A percentile compares a stretch with the other conserved stretches of the same genome.
These are phyloP conservation scores for Fraxinus cuspidata DNA, from an alignment of 257 asterid species.

Conservation along the genomic window DNA sequence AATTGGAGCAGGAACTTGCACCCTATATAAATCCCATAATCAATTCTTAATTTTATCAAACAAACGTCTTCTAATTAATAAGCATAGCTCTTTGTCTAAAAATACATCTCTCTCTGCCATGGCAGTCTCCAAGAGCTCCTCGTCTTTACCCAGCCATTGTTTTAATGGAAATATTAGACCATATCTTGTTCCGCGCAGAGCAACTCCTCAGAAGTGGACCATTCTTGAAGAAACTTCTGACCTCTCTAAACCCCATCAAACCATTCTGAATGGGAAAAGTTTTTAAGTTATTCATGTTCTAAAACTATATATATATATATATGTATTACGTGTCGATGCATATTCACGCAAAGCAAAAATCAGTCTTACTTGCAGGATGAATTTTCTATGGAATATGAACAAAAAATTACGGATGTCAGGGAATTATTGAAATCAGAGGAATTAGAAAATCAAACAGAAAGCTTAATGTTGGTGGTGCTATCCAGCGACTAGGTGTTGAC, in stretches of 20 bases:
- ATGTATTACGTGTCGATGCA: not conserved
- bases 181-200: not conserved
- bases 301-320: not conserved
- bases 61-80: not conserved
- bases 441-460: slow-evolving; percentile 20
- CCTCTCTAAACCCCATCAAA: not conserved
- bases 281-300: not conserved
- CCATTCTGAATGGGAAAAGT: not conserved
- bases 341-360: not conserved
- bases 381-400: not conserved
- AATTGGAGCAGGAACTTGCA: not conserved
- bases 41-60: not conserved
- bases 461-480: too few relatives aligned
- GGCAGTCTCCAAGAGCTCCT: not conserved
- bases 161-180: not conserved
- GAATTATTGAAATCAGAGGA: not conserved
- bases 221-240: not conserved
- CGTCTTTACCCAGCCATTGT: not conserved
- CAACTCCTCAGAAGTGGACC: not conserved
- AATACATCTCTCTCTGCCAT: not conserved
- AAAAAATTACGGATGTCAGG: slow-evolving; percentile 17
- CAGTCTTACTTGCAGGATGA: slow-evolving; percentile 10
- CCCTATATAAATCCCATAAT: not conserved
- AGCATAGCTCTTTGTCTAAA: not conserved
- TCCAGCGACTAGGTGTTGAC: slow-evolving; percentile 29